These are phyloP conservation scores for Penicillium flavigenum DNA, from an alignment of 495 filamentous ascomycete species.

Conservation along the genomic window DNA sequence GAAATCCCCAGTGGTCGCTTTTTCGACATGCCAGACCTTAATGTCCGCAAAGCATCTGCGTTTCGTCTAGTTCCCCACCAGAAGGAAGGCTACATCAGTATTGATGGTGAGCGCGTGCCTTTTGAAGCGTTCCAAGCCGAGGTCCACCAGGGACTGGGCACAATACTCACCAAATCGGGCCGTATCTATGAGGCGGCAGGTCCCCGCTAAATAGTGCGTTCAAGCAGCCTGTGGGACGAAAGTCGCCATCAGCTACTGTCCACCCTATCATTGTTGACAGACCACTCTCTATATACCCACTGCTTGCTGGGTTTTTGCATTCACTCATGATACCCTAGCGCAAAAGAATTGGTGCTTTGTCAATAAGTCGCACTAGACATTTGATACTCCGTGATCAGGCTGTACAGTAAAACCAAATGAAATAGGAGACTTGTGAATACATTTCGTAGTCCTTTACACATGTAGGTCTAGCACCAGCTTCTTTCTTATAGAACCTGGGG, in stretches of 20 bases:
- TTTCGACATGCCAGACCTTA: conserved; percentile 75
- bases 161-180: conserved; percentile 69
- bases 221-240: neutral
- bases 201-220: conserved; percentile 26
- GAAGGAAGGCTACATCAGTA: conserved; percentile 79
- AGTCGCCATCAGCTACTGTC: neutral
- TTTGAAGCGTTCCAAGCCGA: conserved; percentile 91
- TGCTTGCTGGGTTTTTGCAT: conserved; percentile 21
- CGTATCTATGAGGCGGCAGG: conserved; percentile 72
- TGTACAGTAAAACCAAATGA: conserved; percentile 15
- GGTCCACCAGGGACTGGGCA: conserved; percentile 81
- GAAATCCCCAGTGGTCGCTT: conserved; percentile 69
- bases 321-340: conserved; percentile 40
- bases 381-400: conserved; percentile 8
- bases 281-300: conserved; percentile 12
- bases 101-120: conserved; percentile 85
- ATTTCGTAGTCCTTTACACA: neutral
- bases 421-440: conserved; percentile 19
- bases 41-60: conserved; percentile 75
- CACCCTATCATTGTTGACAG: neutral
- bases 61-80: conserved; percentile 78
- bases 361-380: conserved; percentile 3
- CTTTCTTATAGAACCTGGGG: conserved; percentile 21
- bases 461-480: neutral
- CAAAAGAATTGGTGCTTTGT: conserved; percentile 23